phyloP scores from a whole-genome alignment of 208 protist genomes.

The Crithidia brevicula region DNA sequence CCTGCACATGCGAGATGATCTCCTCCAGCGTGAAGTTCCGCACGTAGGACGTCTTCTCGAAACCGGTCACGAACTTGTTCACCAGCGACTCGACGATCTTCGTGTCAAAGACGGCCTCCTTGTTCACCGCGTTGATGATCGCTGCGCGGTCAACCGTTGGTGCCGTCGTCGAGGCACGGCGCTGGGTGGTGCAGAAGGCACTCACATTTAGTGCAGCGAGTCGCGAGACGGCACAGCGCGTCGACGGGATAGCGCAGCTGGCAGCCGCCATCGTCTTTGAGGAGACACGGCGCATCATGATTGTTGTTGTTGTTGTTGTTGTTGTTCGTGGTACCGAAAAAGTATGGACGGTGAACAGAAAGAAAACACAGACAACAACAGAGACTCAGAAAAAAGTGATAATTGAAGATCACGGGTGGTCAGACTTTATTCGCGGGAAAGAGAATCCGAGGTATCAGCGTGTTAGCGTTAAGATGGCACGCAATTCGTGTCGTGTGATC shows the following conservation, averaged over 20 bases:
- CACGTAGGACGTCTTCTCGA: conserved; percentile 57
- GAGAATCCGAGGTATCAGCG: too few relatives aligned
- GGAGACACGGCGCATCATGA: conserved; percentile 45
- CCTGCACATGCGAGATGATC: conserved; percentile 56
- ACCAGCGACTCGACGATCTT: conserved; percentile 41
- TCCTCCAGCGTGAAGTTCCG: conserved; percentile 54
- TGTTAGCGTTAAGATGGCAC: not conserved
- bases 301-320: not conserved
- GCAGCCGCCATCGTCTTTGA: conserved; percentile 12
- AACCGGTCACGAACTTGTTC: conserved; percentile 42
- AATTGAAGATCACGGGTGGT: too few relatives aligned
- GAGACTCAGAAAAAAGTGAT: not conserved
- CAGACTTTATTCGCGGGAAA: too few relatives aligned
- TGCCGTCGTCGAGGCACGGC: conserved; percentile 1
- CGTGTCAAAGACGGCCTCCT: conserved; percentile 53
- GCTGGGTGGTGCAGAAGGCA: not conserved
- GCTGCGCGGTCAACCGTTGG: conserved; percentile 25
- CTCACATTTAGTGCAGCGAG: not conserved
- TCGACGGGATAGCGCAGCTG: not conserved
- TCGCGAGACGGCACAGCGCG: not conserved
- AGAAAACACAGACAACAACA: conserved; percentile 9
- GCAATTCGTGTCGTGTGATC: not conserved
- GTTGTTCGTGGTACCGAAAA: not conserved
- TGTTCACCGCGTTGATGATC: conserved; percentile 40
- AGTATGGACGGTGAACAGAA: conserved; percentile 19